Conservation (phyloP, 2,329 filamentous ascomycete species). For the Aspergillus ochraceoroseus region DNA sequence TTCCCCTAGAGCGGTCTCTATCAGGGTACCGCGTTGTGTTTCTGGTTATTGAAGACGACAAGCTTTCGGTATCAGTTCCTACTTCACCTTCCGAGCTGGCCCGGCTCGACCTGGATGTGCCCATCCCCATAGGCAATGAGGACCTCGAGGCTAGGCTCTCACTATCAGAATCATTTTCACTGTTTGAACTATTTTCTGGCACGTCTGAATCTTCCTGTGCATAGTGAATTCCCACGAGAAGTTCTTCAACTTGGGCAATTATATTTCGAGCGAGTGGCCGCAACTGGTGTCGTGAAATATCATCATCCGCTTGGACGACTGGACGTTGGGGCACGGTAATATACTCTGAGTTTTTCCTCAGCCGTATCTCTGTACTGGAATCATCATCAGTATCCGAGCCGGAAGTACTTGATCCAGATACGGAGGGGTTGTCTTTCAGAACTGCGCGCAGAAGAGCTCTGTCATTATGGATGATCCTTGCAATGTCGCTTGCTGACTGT, state of each 20-base stretch:
- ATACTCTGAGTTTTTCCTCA: constrained; percentile 20
- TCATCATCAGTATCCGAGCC: too few relatives aligned
- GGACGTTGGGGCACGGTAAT: constrained; percentile 37
- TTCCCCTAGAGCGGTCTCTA: constrained; percentile 25
- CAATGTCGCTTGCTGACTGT: too few relatives aligned
- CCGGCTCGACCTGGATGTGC: too few relatives aligned
- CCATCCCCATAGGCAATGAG: too few relatives aligned
- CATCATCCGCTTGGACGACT: constrained; percentile 64
- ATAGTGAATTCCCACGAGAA: constrained; percentile 67
- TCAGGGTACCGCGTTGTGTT: constrained; percentile 1
- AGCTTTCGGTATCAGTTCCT: too few relatives aligned
- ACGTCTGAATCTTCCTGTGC: constrained; percentile 19
- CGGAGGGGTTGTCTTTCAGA: too few relatives aligned
- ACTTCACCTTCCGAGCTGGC: too few relatives aligned
- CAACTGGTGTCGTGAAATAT: constrained; percentile 59
- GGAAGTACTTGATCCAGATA: too few relatives aligned
- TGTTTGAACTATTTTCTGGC: not conserved
- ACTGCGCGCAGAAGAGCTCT: too few relatives aligned
- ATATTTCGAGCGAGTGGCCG: constrained; percentile 66
- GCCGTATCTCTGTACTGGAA: constrained; percentile 16
- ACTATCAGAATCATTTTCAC: too few relatives aligned
- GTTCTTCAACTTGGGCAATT: constrained; percentile 62
- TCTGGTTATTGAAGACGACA: constrained; percentile 15
- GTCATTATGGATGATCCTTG: too few relatives aligned
- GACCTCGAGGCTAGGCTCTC: too few relatives aligned